Evolutionary conservation across 441 rosid species (phyloP).

Genomic region (Pelargonium cotyledonis): DNA sequence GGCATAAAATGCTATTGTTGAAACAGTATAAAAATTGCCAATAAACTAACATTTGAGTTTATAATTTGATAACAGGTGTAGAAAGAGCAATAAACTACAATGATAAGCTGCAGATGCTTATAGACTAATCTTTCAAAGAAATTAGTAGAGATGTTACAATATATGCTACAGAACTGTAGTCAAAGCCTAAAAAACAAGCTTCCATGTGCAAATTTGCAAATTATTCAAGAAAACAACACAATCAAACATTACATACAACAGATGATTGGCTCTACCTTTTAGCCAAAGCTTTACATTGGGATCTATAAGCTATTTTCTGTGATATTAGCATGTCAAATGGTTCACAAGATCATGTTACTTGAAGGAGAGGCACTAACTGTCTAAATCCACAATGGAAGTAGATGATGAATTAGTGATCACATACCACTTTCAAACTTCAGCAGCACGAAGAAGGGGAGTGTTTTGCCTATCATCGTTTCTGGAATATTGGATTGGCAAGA

Average conservation of each 20-base stretch:
- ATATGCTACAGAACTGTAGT: background rate
- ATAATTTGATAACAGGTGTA: background rate
- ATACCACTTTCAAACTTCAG: conserved; percentile 22
- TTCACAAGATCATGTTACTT: background rate
- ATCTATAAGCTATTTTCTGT: background rate
- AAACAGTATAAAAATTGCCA: background rate
- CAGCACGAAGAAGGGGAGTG: conserved; percentile 41
- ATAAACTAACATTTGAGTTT: background rate
- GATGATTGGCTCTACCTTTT: background rate
- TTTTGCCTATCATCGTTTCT: conserved; percentile 31
- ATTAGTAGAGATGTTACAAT: background rate
- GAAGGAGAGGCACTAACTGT: background rate
- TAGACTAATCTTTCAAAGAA: background rate
- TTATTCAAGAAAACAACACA: background rate
- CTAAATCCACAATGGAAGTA: background rate
- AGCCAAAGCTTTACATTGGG: background rate
- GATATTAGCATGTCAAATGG: background rate
- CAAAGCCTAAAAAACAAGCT: background rate
- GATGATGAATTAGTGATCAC: background rate
- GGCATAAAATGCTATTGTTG: background rate
- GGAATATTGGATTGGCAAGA: conserved; percentile 37
- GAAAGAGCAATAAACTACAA: too few species aligned
- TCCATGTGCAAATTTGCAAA: conserved; percentile 2
- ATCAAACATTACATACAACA: background rate
- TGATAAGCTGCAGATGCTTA: background rate